These are phyloP conservation scores for Lactarius akahatsu DNA, from an alignment of 768 basidiomycete species.

Conservation along the genomic window DNA sequence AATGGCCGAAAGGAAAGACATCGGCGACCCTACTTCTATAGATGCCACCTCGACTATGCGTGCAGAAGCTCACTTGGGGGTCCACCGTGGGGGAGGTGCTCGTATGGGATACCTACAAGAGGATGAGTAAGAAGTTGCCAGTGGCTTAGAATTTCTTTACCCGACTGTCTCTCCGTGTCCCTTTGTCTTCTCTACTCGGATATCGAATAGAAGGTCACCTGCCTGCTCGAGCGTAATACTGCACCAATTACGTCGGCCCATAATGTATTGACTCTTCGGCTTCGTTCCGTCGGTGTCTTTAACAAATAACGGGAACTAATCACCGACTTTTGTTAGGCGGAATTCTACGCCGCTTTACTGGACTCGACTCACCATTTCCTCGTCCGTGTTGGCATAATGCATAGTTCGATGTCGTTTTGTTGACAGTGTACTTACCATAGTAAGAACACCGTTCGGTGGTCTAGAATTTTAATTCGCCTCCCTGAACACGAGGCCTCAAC, in stretches of 20 bases:
- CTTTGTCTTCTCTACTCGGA: conserved; percentile 83
- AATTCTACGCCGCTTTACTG: not conserved
- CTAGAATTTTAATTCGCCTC: conserved; percentile 27
- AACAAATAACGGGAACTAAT: conserved; percentile 71
- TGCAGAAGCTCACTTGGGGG: conserved; percentile 13
- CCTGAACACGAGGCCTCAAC: not conserved
- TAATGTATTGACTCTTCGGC: conserved; percentile 79
- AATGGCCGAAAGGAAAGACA: not conserved
- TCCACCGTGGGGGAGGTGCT: conserved; percentile 37
- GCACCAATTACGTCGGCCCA: conserved; percentile 90
- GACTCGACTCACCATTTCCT: conserved; percentile 61
- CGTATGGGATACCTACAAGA: conserved; percentile 32
- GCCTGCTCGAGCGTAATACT: conserved; percentile 59
- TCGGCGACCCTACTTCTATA: not conserved
- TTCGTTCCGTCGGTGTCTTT: conserved; percentile 72
- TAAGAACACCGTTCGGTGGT: conserved; percentile 70
- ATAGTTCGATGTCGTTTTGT: conserved; percentile 84
- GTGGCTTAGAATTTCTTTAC: conserved; percentile 44
- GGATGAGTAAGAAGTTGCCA: not conserved
- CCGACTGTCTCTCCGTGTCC: conserved; percentile 79
- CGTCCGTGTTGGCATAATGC: conserved; percentile 80
- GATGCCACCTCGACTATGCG: not conserved
- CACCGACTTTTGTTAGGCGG: not conserved
- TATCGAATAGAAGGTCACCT: conserved; percentile 74
- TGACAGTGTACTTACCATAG: conserved; percentile 77